Evolutionary conservation across 2,329 filamentous ascomycete genomes (phyloP), one percentile per base, ranked within the genome.

Genomic region (Teratosphaeria pseudoeucalypti): DNA sequence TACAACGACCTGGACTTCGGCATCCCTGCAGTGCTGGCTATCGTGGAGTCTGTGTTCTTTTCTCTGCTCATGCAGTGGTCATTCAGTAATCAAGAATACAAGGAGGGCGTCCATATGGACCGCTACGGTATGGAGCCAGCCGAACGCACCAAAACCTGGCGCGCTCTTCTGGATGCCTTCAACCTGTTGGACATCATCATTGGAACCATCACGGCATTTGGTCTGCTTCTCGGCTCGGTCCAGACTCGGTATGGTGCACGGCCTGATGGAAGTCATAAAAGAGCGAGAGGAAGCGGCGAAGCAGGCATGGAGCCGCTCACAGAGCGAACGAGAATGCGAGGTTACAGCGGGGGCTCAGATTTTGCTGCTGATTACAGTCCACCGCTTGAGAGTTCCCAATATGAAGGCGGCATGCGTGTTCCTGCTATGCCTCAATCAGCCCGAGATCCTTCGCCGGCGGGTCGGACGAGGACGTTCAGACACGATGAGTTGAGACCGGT

Each of bases 1-100:
- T 65, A 65, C 54, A 65, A 65, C 58, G 63, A 65, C 58, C 60
- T 65, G 58, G 63, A 65, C 56, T 65, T 61, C 57, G 63, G 63
- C 39, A 53, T 65, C 39, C 63, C 60, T 27, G 58, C 63, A 10
- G 58, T 62, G 29, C 34, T 65, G 39, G 63, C 61, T 16, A 62
- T 58, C 54, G 43, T 65, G 52, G 63, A 65, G 59, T 34, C 60
- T 16, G 47, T 63, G 19, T 47, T 61, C 37, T 65, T 65, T 54
- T 61, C 60, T 26, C 53, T 65, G 7, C 26, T 65, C 6, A 63
- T 63, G 58, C 61, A 63, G 32, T 65, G 63, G 63, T 52, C 63
- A 2, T 65, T 58, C 57, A 62, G 61, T 49, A 39, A 58, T 3
- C 26, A 37, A 37, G 63, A 65, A 43, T 65, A 63, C 60, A 56